Conservation (phyloP, 495 filamentous ascomycete species). For the Annulohypoxylon maeteangense region DNA sequence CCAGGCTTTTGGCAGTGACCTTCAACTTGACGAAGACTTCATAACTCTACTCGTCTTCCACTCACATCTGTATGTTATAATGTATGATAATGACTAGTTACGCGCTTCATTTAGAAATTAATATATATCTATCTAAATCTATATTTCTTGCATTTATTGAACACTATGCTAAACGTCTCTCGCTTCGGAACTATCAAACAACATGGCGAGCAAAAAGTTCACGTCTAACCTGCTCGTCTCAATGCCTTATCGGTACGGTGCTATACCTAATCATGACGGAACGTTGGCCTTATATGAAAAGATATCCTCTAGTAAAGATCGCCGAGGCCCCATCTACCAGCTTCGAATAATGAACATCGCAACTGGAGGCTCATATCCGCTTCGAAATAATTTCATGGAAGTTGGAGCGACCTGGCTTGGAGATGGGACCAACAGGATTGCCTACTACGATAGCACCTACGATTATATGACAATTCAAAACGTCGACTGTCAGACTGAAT, state of each 20-base stretch:
- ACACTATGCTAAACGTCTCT: not conserved
- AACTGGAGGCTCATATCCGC: slow-evolving; percentile 15
- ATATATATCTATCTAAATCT: not conserved
- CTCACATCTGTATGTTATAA: not conserved
- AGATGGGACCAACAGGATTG: slow-evolving; percentile 26
- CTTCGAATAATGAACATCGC: slow-evolving; percentile 30
- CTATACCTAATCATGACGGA: slow-evolving; percentile 44
- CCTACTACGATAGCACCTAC: slow-evolving; percentile 25
- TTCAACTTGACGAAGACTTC: not conserved
- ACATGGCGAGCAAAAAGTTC: not conserved
- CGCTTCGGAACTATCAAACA: not conserved
- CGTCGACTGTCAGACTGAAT: not conserved
- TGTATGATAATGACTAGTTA: not conserved
- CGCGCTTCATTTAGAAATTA: not conserved
- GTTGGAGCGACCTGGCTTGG: slow-evolving; percentile 39
- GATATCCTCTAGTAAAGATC: slow-evolving; percentile 12
- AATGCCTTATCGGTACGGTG: slow-evolving; percentile 27
- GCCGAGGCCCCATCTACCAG: not conserved
- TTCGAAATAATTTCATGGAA: not conserved
- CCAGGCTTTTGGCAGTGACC: not conserved
- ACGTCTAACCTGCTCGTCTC: slow-evolving; percentile 29
- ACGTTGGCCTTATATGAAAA: slow-evolving; percentile 36
- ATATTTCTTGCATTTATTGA: not conserved
- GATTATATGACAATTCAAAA: not conserved
- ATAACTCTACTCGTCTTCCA: not conserved